Percentiles rank a stretch among this genome's conserved stretches.
Evolutionary conservation across 1,284 basidiomycete genomes (phyloP).

Genomic region (Naganishia liquefaciens): DNA sequence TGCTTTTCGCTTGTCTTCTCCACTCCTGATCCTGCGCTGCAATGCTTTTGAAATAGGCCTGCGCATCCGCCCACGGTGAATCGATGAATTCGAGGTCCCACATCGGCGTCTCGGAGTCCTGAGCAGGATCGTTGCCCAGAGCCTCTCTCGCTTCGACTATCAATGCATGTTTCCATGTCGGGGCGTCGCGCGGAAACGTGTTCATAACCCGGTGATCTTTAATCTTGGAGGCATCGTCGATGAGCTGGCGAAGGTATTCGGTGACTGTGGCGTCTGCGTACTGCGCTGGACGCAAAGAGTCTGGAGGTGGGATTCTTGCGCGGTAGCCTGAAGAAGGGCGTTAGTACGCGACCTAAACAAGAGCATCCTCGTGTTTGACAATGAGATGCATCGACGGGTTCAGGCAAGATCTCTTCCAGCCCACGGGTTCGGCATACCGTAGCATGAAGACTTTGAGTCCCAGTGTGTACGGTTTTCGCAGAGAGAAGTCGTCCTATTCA

Average conservation of each 20-base stretch:
- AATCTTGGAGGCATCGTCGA: slow-evolving; percentile 5
- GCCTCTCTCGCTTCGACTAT: slow-evolving; percentile 7
- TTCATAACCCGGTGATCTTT: slow-evolving; percentile 26
- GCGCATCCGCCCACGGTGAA: slow-evolving; percentile 20
- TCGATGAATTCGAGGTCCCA: slow-evolving; percentile 24
- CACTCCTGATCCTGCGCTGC: slow-evolving; percentile 27
- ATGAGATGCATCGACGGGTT: neutral
- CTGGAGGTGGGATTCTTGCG: slow-evolving; percentile 5
- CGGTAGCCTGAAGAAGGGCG: slow-evolving; percentile 10
- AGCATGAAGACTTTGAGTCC: neutral
- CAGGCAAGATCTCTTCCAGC: too few relatives aligned
- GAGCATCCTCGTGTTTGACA: neutral
- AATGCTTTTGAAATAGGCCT: slow-evolving; percentile 9
- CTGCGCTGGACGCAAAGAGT: slow-evolving; percentile 17
- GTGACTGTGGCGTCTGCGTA: slow-evolving; percentile 9
- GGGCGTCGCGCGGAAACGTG: slow-evolving; percentile 13
- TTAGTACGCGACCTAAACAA: neutral
- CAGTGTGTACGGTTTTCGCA: neutral
- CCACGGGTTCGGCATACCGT: neutral
- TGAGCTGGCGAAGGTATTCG: slow-evolving; percentile 14
- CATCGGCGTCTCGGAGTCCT: slow-evolving; percentile 3
- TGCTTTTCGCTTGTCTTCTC: slow-evolving; percentile 19
- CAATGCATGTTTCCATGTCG: slow-evolving; percentile 17
- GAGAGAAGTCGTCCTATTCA: neutral
- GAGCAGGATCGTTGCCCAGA: neutral